phyloP scores from a whole-genome alignment of 306 rosid species.

The Hippophae tibetana region DNA sequence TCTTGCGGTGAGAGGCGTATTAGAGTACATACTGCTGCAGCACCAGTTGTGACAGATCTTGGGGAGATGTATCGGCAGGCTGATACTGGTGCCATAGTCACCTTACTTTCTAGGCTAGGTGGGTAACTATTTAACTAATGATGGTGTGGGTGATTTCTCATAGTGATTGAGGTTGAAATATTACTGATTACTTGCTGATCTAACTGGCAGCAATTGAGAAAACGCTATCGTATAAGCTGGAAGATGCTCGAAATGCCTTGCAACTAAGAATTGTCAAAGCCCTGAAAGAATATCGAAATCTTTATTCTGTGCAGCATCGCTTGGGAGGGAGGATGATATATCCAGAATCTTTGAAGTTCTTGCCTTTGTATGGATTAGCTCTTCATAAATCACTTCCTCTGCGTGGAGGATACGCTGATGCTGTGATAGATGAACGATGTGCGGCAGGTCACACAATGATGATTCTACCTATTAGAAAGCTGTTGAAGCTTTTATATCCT shows the following conservation, averaged over 20 bases:
- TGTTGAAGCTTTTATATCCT: constrained; percentile 87
- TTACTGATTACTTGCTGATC: constrained; percentile 24
- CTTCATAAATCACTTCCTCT: constrained; percentile 72
- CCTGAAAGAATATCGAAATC: constrained; percentile 80
- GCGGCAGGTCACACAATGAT: constrained; percentile 77
- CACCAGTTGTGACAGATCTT: constrained; percentile 81
- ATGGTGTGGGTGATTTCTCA: constrained; percentile 8
- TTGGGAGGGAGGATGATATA: constrained; percentile 83
- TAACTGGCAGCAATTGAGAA: constrained; percentile 79
- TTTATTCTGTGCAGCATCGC: constrained; percentile 90
- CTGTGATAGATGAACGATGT: constrained; percentile 78
- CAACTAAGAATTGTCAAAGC: constrained; percentile 80
- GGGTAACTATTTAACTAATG: constrained; percentile 20
- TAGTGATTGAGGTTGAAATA: not conserved
- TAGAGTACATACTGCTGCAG: constrained; percentile 92
- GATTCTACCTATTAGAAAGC: constrained; percentile 66
- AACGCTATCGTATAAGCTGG: constrained; percentile 75
- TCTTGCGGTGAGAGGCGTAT: constrained; percentile 98
- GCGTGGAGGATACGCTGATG: constrained; percentile 87
- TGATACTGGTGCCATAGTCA: constrained; percentile 82
- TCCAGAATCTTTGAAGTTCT: constrained; percentile 78
- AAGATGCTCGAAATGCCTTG: constrained; percentile 73
- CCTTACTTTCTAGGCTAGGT: constrained; percentile 83
- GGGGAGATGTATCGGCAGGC: constrained; percentile 83
- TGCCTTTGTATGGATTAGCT: constrained; percentile 79